phyloP scores from a whole-genome alignment of 129 eudicot genomes.

The Flaveria linearis region DNA sequence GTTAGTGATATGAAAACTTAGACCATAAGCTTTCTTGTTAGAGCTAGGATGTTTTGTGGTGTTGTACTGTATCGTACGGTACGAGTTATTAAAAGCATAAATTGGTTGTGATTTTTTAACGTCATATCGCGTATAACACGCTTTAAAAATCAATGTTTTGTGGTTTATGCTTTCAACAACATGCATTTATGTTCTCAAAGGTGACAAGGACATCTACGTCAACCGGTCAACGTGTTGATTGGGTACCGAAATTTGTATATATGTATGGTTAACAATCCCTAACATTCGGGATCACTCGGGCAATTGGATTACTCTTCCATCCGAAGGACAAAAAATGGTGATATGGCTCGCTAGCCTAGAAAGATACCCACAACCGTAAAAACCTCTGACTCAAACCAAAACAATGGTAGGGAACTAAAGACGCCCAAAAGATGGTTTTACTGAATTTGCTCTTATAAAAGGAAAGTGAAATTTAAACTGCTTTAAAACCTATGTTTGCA shows the following conservation, averaged over 20 bases:
- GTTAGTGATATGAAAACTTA: conserved; percentile 28
- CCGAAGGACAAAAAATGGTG: no score
- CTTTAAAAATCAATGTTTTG: not conserved
- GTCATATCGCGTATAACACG: not conserved
- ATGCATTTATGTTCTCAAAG: not conserved
- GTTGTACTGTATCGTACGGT: not conserved
- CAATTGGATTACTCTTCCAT: no score
- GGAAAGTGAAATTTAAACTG: no score
- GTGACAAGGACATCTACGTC: not conserved
- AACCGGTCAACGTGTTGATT: not conserved
- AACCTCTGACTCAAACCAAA: no score
- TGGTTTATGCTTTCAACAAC: not conserved
- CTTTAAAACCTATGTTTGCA: no score
- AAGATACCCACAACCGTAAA: no score
- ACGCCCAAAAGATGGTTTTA: no score
- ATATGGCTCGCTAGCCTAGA: no score
- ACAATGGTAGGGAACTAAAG: no score
- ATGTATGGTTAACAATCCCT: no score
- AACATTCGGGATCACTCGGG: no score
- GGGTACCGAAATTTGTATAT: not conserved
- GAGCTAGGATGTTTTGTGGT: conserved; percentile 20
- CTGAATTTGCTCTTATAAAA: no score
- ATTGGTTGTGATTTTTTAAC: not conserved
- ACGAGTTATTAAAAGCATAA: not conserved
- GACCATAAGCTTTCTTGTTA: conserved; percentile 13